Conservation (phyloP, 1,284 basidiomycete genomes). For the Malassezia sp. region DNA sequence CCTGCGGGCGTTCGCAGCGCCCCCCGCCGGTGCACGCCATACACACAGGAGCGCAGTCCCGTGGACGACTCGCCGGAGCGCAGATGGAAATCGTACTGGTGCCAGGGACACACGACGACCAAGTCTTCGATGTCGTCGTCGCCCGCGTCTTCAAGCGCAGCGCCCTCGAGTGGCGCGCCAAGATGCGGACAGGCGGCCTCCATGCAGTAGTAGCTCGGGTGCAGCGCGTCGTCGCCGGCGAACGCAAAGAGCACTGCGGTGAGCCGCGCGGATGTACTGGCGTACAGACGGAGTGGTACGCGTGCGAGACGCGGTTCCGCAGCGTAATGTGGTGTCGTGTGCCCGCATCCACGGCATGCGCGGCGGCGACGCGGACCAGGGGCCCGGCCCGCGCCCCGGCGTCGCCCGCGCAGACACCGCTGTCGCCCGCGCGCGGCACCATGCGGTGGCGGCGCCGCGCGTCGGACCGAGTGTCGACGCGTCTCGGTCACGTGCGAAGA, state of each 20-base stretch:
- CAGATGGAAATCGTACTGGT: slow-evolving; percentile 67
- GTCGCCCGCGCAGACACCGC: too few species aligned
- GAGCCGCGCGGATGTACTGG: neutral
- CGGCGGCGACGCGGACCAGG: slow-evolving; percentile 9
- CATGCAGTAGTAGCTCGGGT: slow-evolving; percentile 57
- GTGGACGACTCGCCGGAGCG: slow-evolving; percentile 63
- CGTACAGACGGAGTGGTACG: slow-evolving; percentile 32
- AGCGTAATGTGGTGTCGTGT: slow-evolving; percentile 37
- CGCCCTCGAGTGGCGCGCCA: slow-evolving; percentile 69
- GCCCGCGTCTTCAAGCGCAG: slow-evolving; percentile 52
- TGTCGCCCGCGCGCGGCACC: too few species aligned
- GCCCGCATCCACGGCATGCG: slow-evolving; percentile 17
- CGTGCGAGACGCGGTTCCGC: slow-evolving; percentile 19
- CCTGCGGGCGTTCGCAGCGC: too few species aligned
- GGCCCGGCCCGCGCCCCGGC: neutral
- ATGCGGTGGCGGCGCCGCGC: too few species aligned
- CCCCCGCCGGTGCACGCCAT: too few species aligned
- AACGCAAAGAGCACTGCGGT: slow-evolving; percentile 32
- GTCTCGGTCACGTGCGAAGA: too few species aligned
- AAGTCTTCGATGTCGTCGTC: slow-evolving; percentile 45
- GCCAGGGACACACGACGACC: slow-evolving; percentile 55
- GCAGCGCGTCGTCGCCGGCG: slow-evolving; percentile 12
- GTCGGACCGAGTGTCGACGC: too few species aligned
- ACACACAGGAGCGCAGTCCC: slow-evolving; percentile 68
- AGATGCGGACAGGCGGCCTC: slow-evolving; percentile 73